Evolutionary conservation across 768 basidiomycete genomes (phyloP), one percentile per base, ranked within the genome.

Genomic region (Amanita phalloides): DNA sequence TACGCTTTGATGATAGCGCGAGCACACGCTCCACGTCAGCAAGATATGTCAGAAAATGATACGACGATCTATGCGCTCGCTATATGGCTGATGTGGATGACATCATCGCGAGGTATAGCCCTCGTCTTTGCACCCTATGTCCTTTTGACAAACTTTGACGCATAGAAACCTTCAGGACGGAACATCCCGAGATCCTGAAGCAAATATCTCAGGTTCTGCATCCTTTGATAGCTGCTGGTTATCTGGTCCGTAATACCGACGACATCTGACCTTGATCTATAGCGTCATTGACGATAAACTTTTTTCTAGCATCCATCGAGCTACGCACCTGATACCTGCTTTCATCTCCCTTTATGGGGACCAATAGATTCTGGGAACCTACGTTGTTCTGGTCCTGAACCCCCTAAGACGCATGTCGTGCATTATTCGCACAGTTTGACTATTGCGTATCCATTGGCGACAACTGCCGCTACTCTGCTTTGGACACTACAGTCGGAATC

Each of bases 61-160:
- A 56, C 59, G 3, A 68, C 67, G 36, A 57, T 65, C 14, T 66
- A 67, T 32, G 68, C 75, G 10, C 59, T 78, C 17, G 61, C 67
- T 7, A 36, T 71, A 4, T 77, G 74, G 74, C 56, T 78, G 14
- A 58, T 74, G 28, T 77, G 76, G 77, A 67, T 75, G 71, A 66
- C 68, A 7, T 65, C 57, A 44, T 68, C 58, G 48, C 63, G 61
- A 64, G 69, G 76, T 66, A 53, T 57, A 68, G 49, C 35, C 49
- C 38, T 17, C 17, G 38, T 39, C 42, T 21, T 20, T 6, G 33
- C 44, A 38, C 28, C 2, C 14, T 35, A 41, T 39, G 28, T 30
- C 30, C 14, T 42, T 44, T 32, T 41, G 37, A 35, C 25, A 35
- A 53, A 30, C 39, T 35, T 54, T 23, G 45, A 42, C 47, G 25